Evolutionary conservation across 2,329 filamentous ascomycete genomes (phyloP), one percentile per base, ranked within the genome.

Genomic region (Diaporthe longicolla): DNA sequence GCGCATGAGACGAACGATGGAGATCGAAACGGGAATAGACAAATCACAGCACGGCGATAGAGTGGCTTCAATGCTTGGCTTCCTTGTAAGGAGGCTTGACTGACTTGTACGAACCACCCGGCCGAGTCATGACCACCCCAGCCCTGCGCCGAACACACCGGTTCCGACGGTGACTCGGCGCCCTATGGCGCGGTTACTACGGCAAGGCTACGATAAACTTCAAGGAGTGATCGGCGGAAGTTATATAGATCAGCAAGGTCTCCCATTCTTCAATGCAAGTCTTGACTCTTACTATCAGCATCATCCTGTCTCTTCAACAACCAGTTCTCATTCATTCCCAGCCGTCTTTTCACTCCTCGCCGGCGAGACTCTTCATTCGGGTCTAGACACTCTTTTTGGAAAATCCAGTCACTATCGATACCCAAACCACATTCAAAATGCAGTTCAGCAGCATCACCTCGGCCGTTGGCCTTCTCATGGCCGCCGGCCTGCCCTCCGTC

Each of bases 1-100:
- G 63, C 63, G 17, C 45, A 68, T 54, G 63, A 68, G 63, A 68
- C 63, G 32, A 68, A 68, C 63, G 63, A 68, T 68, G 63, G 63
- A 68, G 48, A 68, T 54, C 63, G 63, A 68, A 68, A 40, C 63
- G 9, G 45, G n/a, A 17, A 37, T 9, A 66, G 40, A 45, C 63
- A 68, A 68, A 68, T 68, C 63, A 68, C 32, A 68, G 63, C 45
- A 0, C 32, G 15, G 17, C n/a, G n/a, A 68, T 68, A 68, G 21
- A 68, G 63, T 68, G 63, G 63, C 32, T 40, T 54, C 63, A 52
- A 54, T 68, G 63, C 63, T 68, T 54, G 63, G 63, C 63, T 68
- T 54, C 63, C 63, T 45, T 68, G 48, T 54, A 54, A 40, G 63
- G 48, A 68, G 63, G 21, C 45, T 54, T 68, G 63, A 68, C 48